Base-by-base conservation (phyloP, 345 rosid genomes). In the Eucalyptus pumila region DNA sequence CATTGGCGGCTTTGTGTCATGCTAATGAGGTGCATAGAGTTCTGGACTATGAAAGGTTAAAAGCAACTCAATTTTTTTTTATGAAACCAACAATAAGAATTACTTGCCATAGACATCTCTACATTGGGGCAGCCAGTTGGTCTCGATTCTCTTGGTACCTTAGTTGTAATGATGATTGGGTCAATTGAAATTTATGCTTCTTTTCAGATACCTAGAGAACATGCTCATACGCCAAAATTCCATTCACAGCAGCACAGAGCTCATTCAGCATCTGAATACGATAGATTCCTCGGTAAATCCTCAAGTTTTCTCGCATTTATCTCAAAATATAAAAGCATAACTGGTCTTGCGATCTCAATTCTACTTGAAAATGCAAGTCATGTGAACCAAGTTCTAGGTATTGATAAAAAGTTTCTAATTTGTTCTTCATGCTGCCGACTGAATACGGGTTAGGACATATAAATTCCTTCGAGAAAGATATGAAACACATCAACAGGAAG, bases 401-500 rank as follows among this genome's bases (percentile, higher is more conserved):
- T 14, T 13, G 47, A 30, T 9, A 56, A 47, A 54, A 65, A 51
- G 4, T 54, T 50, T 54, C 37, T 47, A 87, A 87, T 34, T 52
- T 19, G 58, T 37, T 60, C 23, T 27, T 58, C 69, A 14, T 42
- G 10, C 26, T 69, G 14, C 80, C 9, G 44, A 69, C 12, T 32
- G 48, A 54, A 14, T 89, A 52, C 92, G 97, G 98, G 96, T 94
- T 56, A 92, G 87, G 88, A 93, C 90, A 85, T 94, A 94, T 88
- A 95, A 94, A 89, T 94, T 92, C 99, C 99, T 87, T 93, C 97
- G 98, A 98, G 56, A 96, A 96, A 92, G 99, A 98, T 92, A 95
- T 98, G 99, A 98, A 95, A 93, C 97, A 98, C 94, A 97, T 97
- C 62, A 96, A 95, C 88, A 91, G 99, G 90, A 98, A 97, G 91